Evolutionary conservation across 2,329 filamentous ascomycete genomes (phyloP).

Genomic region (Botryosphaeria dothidea): DNA sequence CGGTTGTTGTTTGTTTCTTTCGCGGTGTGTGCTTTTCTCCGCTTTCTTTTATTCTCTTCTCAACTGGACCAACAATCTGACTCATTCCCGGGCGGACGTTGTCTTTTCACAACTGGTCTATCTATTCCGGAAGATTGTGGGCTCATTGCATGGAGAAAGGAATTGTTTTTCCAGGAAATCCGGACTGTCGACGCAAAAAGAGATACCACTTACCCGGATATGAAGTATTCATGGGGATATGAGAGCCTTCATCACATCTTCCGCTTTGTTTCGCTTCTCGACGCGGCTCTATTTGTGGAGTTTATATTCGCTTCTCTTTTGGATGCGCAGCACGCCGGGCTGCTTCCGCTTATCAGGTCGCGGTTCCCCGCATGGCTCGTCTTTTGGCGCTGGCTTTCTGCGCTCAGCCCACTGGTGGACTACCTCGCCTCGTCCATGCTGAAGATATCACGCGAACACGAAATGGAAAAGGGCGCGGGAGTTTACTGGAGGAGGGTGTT

Average conservation of each 20-base stretch:
- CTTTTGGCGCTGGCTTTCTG: neutral
- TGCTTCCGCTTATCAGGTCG: slow-evolving; percentile 6
- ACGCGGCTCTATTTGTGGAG: neutral
- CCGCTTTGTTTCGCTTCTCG: slow-evolving; percentile 7
- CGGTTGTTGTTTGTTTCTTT: neutral
- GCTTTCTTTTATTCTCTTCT: slow-evolving; percentile 8
- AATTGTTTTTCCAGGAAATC: slow-evolving; percentile 8
- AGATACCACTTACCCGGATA: slow-evolving; percentile 17
- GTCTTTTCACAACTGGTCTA: neutral
- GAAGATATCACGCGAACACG: neutral
- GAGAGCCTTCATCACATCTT: slow-evolving; percentile 16
- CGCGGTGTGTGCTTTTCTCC: slow-evolving; percentile 5
- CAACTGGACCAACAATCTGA: slow-evolving; percentile 6
- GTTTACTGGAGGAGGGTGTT: neutral
- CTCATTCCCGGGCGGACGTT: slow-evolving; percentile 13
- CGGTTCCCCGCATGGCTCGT: slow-evolving; percentile 7
- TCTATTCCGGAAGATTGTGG: slow-evolving; percentile 9
- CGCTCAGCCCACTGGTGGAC: neutral
- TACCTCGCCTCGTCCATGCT: neutral
- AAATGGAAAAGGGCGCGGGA: too few relatives aligned
- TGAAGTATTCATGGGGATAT: slow-evolving; percentile 16
- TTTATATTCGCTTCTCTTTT: slow-evolving; percentile 5
- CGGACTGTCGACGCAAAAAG: slow-evolving; percentile 16
- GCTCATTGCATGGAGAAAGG: slow-evolving; percentile 15
- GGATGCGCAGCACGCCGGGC: neutral